Evolutionary conservation across 2,329 filamentous ascomycete species (phyloP), one percentile per base, ranked within the genome.

Genomic region (Coleophoma crateriformis): DNA sequence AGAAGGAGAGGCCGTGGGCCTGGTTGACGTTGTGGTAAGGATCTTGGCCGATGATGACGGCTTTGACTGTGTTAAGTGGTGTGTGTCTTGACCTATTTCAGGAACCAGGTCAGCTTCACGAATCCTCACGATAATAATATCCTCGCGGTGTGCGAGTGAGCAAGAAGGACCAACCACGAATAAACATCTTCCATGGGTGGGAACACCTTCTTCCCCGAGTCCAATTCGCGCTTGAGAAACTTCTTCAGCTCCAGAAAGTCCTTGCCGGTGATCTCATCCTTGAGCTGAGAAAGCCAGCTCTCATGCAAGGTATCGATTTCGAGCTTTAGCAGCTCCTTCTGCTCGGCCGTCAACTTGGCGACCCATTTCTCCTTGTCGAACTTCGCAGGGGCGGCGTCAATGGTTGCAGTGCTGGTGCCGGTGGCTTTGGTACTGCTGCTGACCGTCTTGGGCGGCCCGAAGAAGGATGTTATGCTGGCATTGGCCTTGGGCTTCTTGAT

Each of bases 21-120:
- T 99, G 94, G 68, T 95, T 95, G 67, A 82, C 68, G 67, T 95
- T 95, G 74, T 99, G 94, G 69, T 99, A 99, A 3, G 94, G 94
- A 67, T 99, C 94, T 72, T 99, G 94, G 57, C 94, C 94, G 48
- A 97, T 70, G 63, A 99, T 90, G 53, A 99, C 91, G 50, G 88
- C 87, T 68, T 95, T 96, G 67, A 97, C 91, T 13, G 78, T 85
- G 71, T 85, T 74, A 60, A 99, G 84, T 7, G 94, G 91, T 1
- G 92, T 96, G 67, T 95, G 87, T 22, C 90, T 87, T 53, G 92
- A 96, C 92, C 92, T 96, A 33, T 45, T 15, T 15, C 27, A 27
- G 8, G 27, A 27, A 27, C 8, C 3, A 27, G 6, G 27, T 27
- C 27, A 27, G 27, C 27, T 10, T 27, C 27, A 27, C 6, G 27